Evolutionary conservation across 371 early-diverging fungal genomes (phyloP).

Genomic region (Actinomortierella ambigua): DNA sequence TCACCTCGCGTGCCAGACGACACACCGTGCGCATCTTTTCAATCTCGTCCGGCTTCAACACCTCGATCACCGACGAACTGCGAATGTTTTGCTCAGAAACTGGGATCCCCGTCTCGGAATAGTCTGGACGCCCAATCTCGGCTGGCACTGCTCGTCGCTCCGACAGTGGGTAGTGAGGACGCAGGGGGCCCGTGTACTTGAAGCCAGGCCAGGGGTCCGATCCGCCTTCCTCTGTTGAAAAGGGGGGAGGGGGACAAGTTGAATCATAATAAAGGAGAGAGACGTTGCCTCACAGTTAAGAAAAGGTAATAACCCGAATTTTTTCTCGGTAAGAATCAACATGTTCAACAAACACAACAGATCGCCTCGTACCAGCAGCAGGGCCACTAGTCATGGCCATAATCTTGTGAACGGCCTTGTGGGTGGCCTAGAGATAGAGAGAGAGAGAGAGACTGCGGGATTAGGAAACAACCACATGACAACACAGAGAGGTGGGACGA

Average conservation of each 20-base stretch:
- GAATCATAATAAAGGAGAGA: not conserved
- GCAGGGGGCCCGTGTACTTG: slow-evolving; percentile 80
- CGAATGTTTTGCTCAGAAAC: slow-evolving; percentile 68
- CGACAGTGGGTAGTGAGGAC: slow-evolving; percentile 89
- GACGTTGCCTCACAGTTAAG: not conserved
- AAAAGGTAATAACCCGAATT: too few species aligned
- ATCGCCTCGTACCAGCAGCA: slow-evolving; percentile 19
- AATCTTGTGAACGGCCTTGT: slow-evolving; percentile 61
- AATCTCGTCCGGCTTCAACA: slow-evolving; percentile 72
- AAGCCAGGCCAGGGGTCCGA: slow-evolving; percentile 86
- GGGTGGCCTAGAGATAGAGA: slow-evolving; percentile 48
- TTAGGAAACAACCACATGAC: not conserved
- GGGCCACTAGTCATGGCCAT: slow-evolving; percentile 38
- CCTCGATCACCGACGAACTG: slow-evolving; percentile 70
- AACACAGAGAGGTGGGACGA: not conserved
- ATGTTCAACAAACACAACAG: slow-evolving; percentile 18
- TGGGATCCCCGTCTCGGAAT: slow-evolving; percentile 77
- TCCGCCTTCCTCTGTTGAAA: slow-evolving; percentile 45
- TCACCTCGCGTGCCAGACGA: slow-evolving; percentile 84
- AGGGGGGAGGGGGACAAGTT: too few species aligned
- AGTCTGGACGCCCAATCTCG: slow-evolving; percentile 83
- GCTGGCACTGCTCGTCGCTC: slow-evolving; percentile 76
- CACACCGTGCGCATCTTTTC: slow-evolving; percentile 83
- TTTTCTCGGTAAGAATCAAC: slow-evolving; percentile 49
- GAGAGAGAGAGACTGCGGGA: not conserved